Percentiles rank a stretch among this genome's conserved stretches.
Evolutionary conservation across 768 basidiomycete species (phyloP).

Genomic region (Podaxis pistillaris): DNA sequence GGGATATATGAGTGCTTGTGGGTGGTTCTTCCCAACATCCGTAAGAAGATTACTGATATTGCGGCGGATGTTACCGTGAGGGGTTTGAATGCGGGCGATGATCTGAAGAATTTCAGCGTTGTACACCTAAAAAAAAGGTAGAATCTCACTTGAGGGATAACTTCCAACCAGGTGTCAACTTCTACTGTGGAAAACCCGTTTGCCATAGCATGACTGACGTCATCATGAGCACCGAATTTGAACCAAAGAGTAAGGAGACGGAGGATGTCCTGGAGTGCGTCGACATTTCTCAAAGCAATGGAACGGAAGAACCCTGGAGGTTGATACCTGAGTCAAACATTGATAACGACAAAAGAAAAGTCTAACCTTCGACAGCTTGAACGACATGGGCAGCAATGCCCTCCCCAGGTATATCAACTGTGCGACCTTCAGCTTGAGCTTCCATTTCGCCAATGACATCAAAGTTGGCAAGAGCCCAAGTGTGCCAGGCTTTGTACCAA

Average conservation of each 20-base stretch:
- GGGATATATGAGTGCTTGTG: slow-evolving; percentile 94
- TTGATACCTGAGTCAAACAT: slow-evolving; percentile 13
- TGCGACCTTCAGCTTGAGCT: slow-evolving; percentile 53
- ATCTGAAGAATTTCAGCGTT: slow-evolving; percentile 51
- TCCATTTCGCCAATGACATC: slow-evolving; percentile 88
- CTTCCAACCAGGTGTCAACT: slow-evolving; percentile 98
- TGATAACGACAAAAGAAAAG: background rate
- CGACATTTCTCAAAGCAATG: slow-evolving; percentile 84
- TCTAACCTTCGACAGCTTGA: slow-evolving; percentile 84
- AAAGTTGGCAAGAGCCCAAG: slow-evolving; percentile 96
- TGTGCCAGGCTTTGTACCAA: slow-evolving; percentile 99
- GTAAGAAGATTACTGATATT: slow-evolving; percentile 87
- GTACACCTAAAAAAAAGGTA: background rate
- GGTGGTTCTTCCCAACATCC: slow-evolving; percentile 94
- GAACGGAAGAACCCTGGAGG: slow-evolving; percentile 88
- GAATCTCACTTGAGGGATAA: slow-evolving; percentile 90
- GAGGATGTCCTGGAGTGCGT: slow-evolving; percentile 92
- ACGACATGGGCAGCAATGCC: slow-evolving; percentile 81
- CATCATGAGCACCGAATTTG: slow-evolving; percentile 88
- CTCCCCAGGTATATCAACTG: slow-evolving; percentile 55
- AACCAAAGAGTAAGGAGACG: slow-evolving; percentile 96
- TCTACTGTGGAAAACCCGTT: slow-evolving; percentile 86
- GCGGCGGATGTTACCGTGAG: slow-evolving; percentile 78
- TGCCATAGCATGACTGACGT: slow-evolving; percentile 87
- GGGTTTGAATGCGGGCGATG: slow-evolving; percentile 97